Base-by-base conservation (phyloP, 257 asterid genomes). In the Scutellaria galericulata region DNA sequence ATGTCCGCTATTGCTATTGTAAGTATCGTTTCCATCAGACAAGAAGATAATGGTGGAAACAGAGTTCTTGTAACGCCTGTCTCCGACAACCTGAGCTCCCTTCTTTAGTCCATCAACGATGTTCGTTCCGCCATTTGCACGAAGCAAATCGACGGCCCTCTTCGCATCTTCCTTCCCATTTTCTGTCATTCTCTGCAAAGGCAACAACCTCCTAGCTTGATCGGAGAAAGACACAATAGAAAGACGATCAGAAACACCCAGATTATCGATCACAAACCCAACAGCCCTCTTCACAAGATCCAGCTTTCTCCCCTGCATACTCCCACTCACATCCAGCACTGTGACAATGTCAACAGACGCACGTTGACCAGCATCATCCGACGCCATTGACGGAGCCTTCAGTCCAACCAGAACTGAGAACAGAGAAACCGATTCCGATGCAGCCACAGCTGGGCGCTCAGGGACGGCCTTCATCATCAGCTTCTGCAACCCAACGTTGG, bases 331-430 rank as follows among this genome's bases (percentile, higher is more conserved):
- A 47, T 83, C 87, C 0, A 83, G 77, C 15, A 83, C 87, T 0
- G 75, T 68, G 0, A 81, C 88, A 3, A 83, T 82, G 75, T 81
- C 82, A n/a, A 78, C 13, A 11, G 88, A 69, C 9, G 82, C 85
- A 1, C 84, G 83, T 9, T 72, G 67, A 24, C 2, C 15, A 40
- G 55, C 59, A n/a, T 62, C 40, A 5, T 42, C 41, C 5, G 62
- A 56, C 6, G 64, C 44, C 14, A 77, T 13, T 6, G 81, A 39
- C 7, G 75, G 86, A 4, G 81, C 81, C 10, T 46, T 68, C 31
- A 81, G 15, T 10, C 77, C 71, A 4, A 78, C 75, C 1, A 82
- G 83, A 68, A 82, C 77, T 0, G 83, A 3, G 20, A 82, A 78
- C 0, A 35, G 72, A 11, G 67, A 24, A 0, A 44, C 13, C 11